Evolutionary conservation across 306 rosid species (phyloP).

Genomic region (Rubus idaeus): DNA sequence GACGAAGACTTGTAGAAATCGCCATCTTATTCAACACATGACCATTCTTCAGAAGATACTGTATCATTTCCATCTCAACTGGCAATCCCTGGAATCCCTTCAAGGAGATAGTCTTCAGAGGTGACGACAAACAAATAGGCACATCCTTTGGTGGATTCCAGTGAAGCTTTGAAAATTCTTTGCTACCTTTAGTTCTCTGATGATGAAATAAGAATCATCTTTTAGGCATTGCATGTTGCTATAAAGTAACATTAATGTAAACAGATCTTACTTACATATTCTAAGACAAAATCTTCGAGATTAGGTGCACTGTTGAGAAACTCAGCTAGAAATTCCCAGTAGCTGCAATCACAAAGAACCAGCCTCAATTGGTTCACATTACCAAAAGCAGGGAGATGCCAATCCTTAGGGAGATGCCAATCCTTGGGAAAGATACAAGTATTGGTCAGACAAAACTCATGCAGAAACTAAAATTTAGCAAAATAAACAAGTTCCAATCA

Average conservation of each 20-base stretch:
- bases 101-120: neutral
- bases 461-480: neutral
- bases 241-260: neutral
- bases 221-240: neutral
- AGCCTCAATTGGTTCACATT: too few relatives aligned
- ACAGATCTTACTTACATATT: neutral
- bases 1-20: neutral
- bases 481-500: neutral
- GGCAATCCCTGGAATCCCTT: neutral
- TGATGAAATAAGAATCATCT: neutral
- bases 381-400: too few relatives aligned
- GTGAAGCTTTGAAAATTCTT: neutral
- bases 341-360: too few relatives aligned
- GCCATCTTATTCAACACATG: neutral
- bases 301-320: neutral
- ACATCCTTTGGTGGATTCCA: neutral
- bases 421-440: too few relatives aligned
- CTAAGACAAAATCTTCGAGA: neutral
- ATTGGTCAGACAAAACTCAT: neutral
- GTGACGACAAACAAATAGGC: neutral
- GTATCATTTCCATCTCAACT: neutral
- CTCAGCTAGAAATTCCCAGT: neutral
- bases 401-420: neutral
- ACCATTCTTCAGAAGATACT: neutral
- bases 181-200: neutral